phyloP scores from a whole-genome alignment of 805 yeast genomes.

The Cyberlindnera suaveolens region DNA sequence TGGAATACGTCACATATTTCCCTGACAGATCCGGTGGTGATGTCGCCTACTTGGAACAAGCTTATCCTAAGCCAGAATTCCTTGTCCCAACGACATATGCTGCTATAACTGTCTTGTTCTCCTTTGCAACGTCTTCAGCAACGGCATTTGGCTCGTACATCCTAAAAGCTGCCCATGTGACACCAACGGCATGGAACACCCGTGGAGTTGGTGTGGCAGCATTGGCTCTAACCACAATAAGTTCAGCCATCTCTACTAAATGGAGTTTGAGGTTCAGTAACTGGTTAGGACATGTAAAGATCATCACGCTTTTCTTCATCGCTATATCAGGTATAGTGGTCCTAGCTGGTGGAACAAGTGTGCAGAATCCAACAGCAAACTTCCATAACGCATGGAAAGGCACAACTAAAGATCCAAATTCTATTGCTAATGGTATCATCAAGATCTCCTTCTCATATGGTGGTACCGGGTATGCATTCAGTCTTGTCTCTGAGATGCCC shows the following conservation, averaged over 20 bases:
- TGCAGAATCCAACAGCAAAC: conserved; percentile 27
- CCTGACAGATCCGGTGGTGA: conserved; percentile 32
- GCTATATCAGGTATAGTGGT: conserved; percentile 31
- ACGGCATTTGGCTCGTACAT: conserved; percentile 32
- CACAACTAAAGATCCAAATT: conserved; percentile 36
- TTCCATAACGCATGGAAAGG: conserved; percentile 35
- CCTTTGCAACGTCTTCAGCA: conserved; percentile 31
- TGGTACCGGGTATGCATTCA: conserved; percentile 35
- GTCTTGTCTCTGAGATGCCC: conserved; percentile 32
- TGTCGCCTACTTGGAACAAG: conserved; percentile 34
- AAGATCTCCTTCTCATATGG: conserved; percentile 39
- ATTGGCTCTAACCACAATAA: conserved; percentile 30
- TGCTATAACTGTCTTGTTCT: conserved; percentile 32
- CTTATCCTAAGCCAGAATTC: conserved; percentile 30
- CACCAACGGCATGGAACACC: conserved; percentile 39
- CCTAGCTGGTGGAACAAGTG: conserved; percentile 30
- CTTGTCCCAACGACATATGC: conserved; percentile 33
- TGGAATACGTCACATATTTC: conserved; percentile 37
- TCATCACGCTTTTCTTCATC: conserved; percentile 29
- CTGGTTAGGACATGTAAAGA: conserved; percentile 30
- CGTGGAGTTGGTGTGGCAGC: conserved; percentile 37
- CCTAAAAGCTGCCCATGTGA: conserved; percentile 28
- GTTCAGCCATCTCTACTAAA: conserved; percentile 25
- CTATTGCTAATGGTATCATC: conserved; percentile 36
- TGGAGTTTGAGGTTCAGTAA: conserved; percentile 28